phyloP scores from a whole-genome alignment of 2,329 filamentous ascomycete genomes.

The Parastagonospora nodorum region DNA sequence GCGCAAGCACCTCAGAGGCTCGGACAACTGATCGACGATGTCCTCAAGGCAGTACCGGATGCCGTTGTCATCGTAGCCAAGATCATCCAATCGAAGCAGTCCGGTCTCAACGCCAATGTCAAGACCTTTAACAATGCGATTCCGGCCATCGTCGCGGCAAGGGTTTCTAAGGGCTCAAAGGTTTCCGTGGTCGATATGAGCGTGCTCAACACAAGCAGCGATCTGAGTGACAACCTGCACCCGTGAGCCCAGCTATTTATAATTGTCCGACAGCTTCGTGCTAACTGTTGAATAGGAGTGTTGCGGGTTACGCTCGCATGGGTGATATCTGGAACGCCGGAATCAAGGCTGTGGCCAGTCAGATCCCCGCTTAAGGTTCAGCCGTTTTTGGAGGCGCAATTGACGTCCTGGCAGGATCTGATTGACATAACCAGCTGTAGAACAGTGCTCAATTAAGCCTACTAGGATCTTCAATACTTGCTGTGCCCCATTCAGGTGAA shows the following conservation, averaged over 20 bases:
- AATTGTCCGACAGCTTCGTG: background rate
- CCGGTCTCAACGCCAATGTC: constrained; percentile 16
- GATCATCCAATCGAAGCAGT: constrained; percentile 33
- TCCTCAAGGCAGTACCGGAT: constrained; percentile 35
- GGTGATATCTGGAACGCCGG: constrained; percentile 32
- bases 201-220: constrained; percentile 12
- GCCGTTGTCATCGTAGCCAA: constrained; percentile 46
- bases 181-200: constrained; percentile 35
- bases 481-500: no score
- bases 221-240: constrained; percentile 34
- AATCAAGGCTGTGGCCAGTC: constrained; percentile 11
- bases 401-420: no score
- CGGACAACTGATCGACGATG: constrained; percentile 38
- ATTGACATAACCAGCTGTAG: no score
- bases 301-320: constrained; percentile 37
- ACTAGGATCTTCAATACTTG: no score
- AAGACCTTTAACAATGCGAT: constrained; percentile 33
- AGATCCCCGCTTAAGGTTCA: background rate
- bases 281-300: constrained; percentile 14
- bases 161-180: constrained; percentile 26
- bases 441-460: no score
- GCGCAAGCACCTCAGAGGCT: constrained; percentile 41
- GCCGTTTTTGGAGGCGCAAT: background rate
- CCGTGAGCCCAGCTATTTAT: constrained; percentile 19
- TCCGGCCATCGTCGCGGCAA: constrained; percentile 24